Percentiles rank a stretch among this genome's conserved stretches.
phyloP scores from a whole-genome alignment of 495 filamentous ascomycete genomes.

The Penicillium coffeae region DNA sequence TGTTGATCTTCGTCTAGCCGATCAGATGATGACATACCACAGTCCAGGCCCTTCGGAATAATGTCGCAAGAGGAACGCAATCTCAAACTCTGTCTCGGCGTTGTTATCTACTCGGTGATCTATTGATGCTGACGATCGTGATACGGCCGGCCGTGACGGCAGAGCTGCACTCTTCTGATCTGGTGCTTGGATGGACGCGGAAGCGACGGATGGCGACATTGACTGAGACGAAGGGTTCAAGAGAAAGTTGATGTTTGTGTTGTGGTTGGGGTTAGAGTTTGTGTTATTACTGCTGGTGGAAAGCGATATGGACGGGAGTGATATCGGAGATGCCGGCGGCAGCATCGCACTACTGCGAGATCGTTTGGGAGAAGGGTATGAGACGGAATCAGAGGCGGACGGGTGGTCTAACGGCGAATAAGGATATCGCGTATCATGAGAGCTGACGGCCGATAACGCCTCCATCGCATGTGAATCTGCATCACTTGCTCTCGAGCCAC shows the following conservation, averaged over 20 bases:
- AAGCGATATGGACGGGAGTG: constrained; percentile 31
- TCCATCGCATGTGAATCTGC: constrained; percentile 50
- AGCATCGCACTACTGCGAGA: constrained; percentile 28
- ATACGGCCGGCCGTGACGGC: constrained; percentile 21
- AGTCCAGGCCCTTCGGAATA: constrained; percentile 58
- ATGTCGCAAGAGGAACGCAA: constrained; percentile 58
- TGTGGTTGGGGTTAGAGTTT: constrained; percentile 27
- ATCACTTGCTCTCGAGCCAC: constrained; percentile 27
- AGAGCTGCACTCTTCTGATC: constrained; percentile 30
- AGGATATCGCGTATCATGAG: constrained; percentile 45
- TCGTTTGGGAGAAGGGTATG: constrained; percentile 34
- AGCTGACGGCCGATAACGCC: constrained; percentile 54
- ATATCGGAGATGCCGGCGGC: constrained; percentile 35
- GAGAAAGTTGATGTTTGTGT: constrained; percentile 54
- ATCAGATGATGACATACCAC: constrained; percentile 37
- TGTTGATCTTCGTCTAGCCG: constrained; percentile 4
- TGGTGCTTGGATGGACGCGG: constrained; percentile 31
- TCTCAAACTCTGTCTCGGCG: constrained; percentile 51
- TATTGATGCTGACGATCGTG: constrained; percentile 9
- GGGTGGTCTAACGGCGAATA: constrained; percentile 28
- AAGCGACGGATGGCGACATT: constrained; percentile 46
- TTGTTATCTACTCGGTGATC: constrained; percentile 22
- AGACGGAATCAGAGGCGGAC: constrained; percentile 29
- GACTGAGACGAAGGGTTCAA: constrained; percentile 49
- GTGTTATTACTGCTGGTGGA: constrained; percentile 34